Evolutionary conservation across 441 rosid species (phyloP).

Genomic region (Hura crepitans): DNA sequence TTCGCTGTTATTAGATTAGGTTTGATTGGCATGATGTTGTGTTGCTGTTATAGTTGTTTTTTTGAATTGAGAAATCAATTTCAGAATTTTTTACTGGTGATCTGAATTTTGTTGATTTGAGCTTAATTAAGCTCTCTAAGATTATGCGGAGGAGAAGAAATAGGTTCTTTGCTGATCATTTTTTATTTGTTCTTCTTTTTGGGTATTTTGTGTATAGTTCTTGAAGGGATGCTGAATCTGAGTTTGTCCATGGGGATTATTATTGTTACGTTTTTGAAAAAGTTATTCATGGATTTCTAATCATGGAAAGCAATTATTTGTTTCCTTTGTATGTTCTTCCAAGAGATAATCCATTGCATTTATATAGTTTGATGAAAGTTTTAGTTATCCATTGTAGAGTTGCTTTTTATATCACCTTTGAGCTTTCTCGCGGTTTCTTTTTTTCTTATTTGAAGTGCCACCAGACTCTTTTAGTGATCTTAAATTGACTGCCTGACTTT

Average conservation of each 20-base stretch:
- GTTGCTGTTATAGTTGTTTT: neutral
- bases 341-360: neutral
- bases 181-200: neutral
- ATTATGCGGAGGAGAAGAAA: neutral
- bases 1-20: neutral
- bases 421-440: too few relatives aligned
- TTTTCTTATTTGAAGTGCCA: too few relatives aligned
- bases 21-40: neutral
- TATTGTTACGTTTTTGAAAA: too few relatives aligned
- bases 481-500: neutral
- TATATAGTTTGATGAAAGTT: neutral
- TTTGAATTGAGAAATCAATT: neutral
- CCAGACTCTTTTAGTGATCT: neutral
- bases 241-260: neutral
- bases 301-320: neutral
- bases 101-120: conserved; percentile 10
- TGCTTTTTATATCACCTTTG: too few relatives aligned
- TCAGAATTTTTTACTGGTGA: neutral
- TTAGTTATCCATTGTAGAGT: neutral
- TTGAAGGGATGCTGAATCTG: neutral
- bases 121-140: neutral
- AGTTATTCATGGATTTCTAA: neutral
- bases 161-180: neutral
- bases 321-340: neutral
- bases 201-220: neutral